These are phyloP conservation scores for Chloris gayana DNA, from an alignment of 176 grass and related monocot species.

Conservation along the genomic window DNA sequence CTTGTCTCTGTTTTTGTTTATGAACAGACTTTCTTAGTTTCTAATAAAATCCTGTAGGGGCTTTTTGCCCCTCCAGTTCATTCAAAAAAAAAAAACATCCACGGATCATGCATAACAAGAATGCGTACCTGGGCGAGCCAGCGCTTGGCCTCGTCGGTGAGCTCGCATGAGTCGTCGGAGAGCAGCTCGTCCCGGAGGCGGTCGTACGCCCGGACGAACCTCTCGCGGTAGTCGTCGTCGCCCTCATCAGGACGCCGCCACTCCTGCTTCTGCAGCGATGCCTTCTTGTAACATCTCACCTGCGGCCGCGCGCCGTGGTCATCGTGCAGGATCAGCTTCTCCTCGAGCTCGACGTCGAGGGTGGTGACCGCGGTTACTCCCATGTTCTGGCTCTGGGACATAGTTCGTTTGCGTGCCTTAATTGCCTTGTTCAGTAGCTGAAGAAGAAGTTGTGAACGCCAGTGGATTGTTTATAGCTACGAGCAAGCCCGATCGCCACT, in stretches of 20 bases:
- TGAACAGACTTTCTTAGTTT: no score
- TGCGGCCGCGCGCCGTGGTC: background rate
- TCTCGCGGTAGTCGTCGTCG: conserved; percentile 7
- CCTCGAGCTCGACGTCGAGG: conserved; percentile 9
- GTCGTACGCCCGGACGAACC: conserved; percentile 36
- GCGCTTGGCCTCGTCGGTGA: conserved; percentile 36
- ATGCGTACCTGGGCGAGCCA: conserved; percentile 36
- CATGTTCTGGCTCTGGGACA: background rate
- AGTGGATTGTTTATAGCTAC: no score
- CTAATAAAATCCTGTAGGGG: no score
- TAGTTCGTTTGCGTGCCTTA: no score
- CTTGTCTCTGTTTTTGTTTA: no score
- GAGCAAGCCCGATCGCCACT: background rate
- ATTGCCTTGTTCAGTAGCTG: no score
- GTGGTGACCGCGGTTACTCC: background rate
- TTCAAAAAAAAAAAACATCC: background rate
- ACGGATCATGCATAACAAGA: background rate
- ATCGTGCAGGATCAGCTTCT: conserved; percentile 12
- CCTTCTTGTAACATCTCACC: background rate
- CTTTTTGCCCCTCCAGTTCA: no score
- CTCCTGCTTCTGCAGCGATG: background rate
- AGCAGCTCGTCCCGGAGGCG: conserved; percentile 47
- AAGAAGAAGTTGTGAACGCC: background rate
- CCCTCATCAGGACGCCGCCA: background rate
- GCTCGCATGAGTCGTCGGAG: conserved; percentile 32